Evolutionary conservation across 305 asterid genomes (phyloP), one percentile per base, ranked within the genome.

Genomic region (Fraxinus paxiana): DNA sequence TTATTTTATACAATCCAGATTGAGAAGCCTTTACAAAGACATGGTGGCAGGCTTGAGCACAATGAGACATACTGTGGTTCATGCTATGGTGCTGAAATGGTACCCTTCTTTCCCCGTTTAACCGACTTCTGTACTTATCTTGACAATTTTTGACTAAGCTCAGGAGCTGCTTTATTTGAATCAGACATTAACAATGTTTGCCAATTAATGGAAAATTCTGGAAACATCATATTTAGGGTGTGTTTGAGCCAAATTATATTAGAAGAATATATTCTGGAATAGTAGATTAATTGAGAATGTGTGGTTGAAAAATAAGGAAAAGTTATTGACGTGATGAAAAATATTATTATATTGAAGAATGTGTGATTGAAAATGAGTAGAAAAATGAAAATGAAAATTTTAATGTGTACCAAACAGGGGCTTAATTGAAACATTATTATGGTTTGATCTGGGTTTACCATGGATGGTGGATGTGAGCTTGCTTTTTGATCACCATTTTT

Each of bases 51-150:
- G 88, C 98, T 96, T 83, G 98, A 92, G 84, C 93, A 91, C 86
- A 91, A 94, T 79, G 99, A 96, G 91, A 92, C 90, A 74, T 96
- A 96, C 80, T 96, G 99, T 34, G 99, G 99, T 43, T 92, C 99
- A 76, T 96, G 99, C 90, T 96, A 75, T 85, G 99, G 99, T 77
- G 98, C 99, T 82, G 99, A 96, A 90, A 79, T 79, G 96, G 99
- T 92, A 92, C 77, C 31, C 46, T 38, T 38, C 2, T 82, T 73
- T 83, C 61, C 56, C 24, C 67, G 34, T 73, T 81, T 65, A 65
- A 61, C 76, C 46, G 67, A 85, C 78, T 76, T 75, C 65, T 79
- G 28, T 73, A 63, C 77, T 56, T 35, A 8, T 59, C 41, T 8
- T 38, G 76, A 54, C 77, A 48, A 71, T 61, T 56, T 30, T 74